Conservation (phyloP, 148 eudicot genomes). For the Beta vulgaris region DNA sequence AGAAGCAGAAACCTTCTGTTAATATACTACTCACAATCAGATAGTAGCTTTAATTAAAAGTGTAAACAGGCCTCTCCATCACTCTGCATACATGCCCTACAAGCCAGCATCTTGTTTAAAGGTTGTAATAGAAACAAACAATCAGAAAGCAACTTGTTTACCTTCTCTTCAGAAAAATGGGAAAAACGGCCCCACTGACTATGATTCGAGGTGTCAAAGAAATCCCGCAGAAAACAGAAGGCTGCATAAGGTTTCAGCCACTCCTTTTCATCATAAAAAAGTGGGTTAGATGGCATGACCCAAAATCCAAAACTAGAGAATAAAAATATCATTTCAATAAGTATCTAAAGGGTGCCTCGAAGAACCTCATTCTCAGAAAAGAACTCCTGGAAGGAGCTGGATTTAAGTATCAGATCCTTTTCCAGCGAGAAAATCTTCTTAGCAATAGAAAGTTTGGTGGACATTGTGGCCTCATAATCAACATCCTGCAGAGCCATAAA, state of each 20-base stretch:
- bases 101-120: not conserved
- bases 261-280: constrained; percentile 45
- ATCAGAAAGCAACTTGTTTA: constrained; percentile 20
- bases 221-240: constrained; percentile 92
- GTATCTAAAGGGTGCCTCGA: not conserved
- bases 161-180: constrained; percentile 71
- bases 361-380: constrained; percentile 82
- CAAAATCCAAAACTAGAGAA: not conserved
- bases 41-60: not conserved
- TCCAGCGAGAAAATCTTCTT: constrained; percentile 69
- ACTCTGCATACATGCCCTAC: not conserved
- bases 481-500: constrained; percentile 58
- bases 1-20: constrained; percentile 18
- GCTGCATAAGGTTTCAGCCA: constrained; percentile 98
- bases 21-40: constrained; percentile 5
- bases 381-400: constrained; percentile 62
- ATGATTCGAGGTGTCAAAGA: constrained; percentile 93
- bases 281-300: constrained; percentile 3
- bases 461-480: constrained; percentile 88
- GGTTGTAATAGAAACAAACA: not conserved
- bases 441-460: constrained; percentile 79
- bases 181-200: constrained; percentile 96
- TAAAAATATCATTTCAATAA: not conserved
- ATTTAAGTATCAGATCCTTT: constrained; percentile 60
- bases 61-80: not conserved